Evolutionary conservation across 306 rosid genomes (phyloP), one percentile per base, ranked within the genome.

Genomic region (Crotalaria pallida): DNA sequence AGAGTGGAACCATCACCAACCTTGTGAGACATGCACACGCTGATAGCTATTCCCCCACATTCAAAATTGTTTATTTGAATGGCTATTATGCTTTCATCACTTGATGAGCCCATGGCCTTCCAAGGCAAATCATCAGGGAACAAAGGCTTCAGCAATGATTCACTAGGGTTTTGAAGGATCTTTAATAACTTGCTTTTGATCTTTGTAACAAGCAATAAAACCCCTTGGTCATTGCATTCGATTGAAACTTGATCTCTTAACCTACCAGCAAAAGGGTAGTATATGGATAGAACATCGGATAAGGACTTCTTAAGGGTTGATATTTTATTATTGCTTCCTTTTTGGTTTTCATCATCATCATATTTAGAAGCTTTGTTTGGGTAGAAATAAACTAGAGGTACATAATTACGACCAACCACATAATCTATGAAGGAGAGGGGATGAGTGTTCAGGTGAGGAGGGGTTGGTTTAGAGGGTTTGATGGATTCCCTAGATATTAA

Each of bases 211-310:
- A 76, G 3, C 7, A 83, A 79, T 9, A 53, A 22, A 18, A 69
- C 87, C 0, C 93, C 93, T 16, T 78, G 77, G 26, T 87, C 89
- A 58, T 76, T 80, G 72, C 87, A 83, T 1, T 80, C 78, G 0
- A 86, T 65, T 10, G 19, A 67, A 3, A 16, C 4, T 52, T 48
- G 23, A 11, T 74, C 84, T 58, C 24, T 71, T 33, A 72, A 0
- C 24, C 74, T 75, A 1, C 88, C 86, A 15, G 90, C 84, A 33
- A 87, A 44, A 0, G 86, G 92, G 60, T 87, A 84, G 74, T 82
- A 87, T 12, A 2, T 4, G 31, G 85, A 19, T 7, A 87, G 70
- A 3, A 73, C 55, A 31, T 82, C 36, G 4, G 89, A 84, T 7
- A 87, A 65, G 11, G 89, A 82, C 7, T 64, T 61, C 36, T 75